Base-by-base conservation (phyloP, 2,329 filamentous ascomycete genomes). In the Pleoardoris graminearum region DNA sequence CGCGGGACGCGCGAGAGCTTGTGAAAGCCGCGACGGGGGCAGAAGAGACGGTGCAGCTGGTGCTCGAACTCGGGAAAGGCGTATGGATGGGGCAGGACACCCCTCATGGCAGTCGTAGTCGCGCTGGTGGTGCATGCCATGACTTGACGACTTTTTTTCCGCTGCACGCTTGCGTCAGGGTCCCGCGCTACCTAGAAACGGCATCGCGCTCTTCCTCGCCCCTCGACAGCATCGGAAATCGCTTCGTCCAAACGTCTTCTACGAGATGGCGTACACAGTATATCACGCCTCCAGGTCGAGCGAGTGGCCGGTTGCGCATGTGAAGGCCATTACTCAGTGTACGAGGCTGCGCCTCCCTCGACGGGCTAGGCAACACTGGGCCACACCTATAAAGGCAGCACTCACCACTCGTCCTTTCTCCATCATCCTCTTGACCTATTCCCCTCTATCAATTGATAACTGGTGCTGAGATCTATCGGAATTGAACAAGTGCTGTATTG, bases 1-100 rank as follows among this genome's bases (percentile, higher is more conserved):
- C 58, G 53, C 3, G 68, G 61, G 7, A 69, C 61, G 42, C 66
- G 61, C 7, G 70, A 72, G 11, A 71, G 67, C 47, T 67, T 69
- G 58, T 71, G 70, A 43, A 69, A 68, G 36, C 56, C 55, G 53
- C 65, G 65, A 3, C 53, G 61, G 14, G 55, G 37, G 54, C 66
- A 69, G 56, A 67, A 69, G 19, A 68, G 47, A n/a, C 54, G 61
- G 42, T 67, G 62, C 22, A 70, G 52, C 23, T 62, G 62, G 19
- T 27, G 48, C 10, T 64, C 59, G 32, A 68, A 59, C 36, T 69
- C 67, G 22, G 65, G 63, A 55, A 68, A 70, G 38, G 60, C 50
- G 60, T 58, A 59, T 54, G 62, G 46, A 59, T 57, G 58, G 51
- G 58, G 48, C 56, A 52, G 12, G 49, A 56, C 52, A 56, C 59